Evolutionary conservation across 805 yeast genomes (phyloP).

Genomic region (Ogataea corticis): DNA sequence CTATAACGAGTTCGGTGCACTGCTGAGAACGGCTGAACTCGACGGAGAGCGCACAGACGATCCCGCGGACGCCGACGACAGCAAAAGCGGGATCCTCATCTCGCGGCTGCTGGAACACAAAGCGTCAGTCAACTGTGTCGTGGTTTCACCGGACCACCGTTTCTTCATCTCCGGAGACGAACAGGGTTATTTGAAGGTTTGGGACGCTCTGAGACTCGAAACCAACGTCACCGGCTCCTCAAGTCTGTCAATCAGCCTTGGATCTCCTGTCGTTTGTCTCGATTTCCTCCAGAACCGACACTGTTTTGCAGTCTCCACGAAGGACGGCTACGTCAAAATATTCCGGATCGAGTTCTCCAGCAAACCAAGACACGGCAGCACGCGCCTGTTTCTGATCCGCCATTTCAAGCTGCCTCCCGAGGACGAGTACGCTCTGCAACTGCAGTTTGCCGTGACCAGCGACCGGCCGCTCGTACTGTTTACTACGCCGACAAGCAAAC

Average conservation of each 20-base stretch:
- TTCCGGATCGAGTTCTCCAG: slow-evolving; percentile 37
- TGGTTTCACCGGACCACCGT: slow-evolving; percentile 58
- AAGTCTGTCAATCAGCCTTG: slow-evolving; percentile 45
- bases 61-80: not conserved
- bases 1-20: slow-evolving; percentile 67
- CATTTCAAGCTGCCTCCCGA: slow-evolving; percentile 38
- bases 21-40: slow-evolving; percentile 12
- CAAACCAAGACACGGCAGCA: slow-evolving; percentile 18
- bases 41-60: not conserved
- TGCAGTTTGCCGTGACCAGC: slow-evolving; percentile 42
- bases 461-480: slow-evolving; percentile 47
- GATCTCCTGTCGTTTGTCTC: slow-evolving; percentile 50
- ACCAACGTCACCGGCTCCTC: slow-evolving; percentile 58
- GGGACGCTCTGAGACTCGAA: slow-evolving; percentile 73
- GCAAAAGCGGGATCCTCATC: slow-evolving; percentile 49
- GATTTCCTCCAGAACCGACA: slow-evolving; percentile 53
- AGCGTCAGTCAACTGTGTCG: slow-evolving; percentile 56
- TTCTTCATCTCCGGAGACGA: slow-evolving; percentile 79
- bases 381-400: slow-evolving; percentile 37
- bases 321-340: slow-evolving; percentile 45
- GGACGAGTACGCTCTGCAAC: slow-evolving; percentile 42
- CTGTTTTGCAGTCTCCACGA: slow-evolving; percentile 57
- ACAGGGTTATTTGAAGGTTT: slow-evolving; percentile 67
- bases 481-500: slow-evolving; percentile 52
- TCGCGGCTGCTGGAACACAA: slow-evolving; percentile 65